Conservation (phyloP, 306 rosid species). For the Quillaja saponaria region DNA sequence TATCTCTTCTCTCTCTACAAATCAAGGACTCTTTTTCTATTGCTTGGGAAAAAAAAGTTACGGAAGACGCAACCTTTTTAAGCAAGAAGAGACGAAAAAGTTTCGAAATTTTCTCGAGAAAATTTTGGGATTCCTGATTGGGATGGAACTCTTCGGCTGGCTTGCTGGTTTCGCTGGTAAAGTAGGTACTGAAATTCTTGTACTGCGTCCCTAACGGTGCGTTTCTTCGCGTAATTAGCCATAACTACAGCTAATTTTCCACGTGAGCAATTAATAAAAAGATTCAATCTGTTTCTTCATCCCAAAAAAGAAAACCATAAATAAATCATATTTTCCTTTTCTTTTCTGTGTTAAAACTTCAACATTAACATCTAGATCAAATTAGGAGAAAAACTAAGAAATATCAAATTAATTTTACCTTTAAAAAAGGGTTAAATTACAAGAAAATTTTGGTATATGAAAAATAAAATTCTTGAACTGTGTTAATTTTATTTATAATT, state of each 20-base stretch:
- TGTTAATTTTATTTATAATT: no score
- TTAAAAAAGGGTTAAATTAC: no score
- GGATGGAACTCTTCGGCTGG: not conserved
- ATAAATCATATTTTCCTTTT: not conserved
- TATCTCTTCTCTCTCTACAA: conserved; percentile 14
- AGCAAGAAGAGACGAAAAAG: not conserved
- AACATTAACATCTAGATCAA: no score
- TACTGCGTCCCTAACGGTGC: not conserved
- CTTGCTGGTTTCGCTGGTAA: no score
- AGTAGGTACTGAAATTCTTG: conserved; percentile 44
- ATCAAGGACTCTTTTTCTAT: conserved; percentile 24
- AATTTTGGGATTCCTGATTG: conserved; percentile 11
- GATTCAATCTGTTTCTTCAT: no score
- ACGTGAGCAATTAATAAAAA: conserved; percentile 22
- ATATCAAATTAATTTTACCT: no score
- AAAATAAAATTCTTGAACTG: no score
- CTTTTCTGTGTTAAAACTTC: not conserved
- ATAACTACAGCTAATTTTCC: not conserved
- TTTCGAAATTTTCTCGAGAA: conserved; percentile 13
- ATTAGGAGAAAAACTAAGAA: no score
- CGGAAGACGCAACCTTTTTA: conserved; percentile 32
- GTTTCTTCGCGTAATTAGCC: not conserved
- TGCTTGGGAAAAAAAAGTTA: conserved; percentile 15
- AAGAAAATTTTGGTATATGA: no score
- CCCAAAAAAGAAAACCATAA: no score